Base-by-base conservation (phyloP, 305 asterid species). In the Fraxinus sp. region DNA sequence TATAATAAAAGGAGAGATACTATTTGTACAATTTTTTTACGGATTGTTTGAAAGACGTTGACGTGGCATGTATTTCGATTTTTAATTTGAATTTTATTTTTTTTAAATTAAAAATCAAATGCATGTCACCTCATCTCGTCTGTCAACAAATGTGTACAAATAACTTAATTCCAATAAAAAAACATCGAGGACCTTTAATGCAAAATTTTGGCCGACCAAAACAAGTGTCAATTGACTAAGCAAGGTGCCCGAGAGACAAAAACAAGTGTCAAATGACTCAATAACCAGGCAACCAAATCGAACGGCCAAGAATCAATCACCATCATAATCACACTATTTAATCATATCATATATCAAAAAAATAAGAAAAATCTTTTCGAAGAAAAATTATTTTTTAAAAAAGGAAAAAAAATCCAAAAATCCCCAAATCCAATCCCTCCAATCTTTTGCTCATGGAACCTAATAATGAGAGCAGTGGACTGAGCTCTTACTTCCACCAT, bases 401-500 rank as follows among this genome's bases (percentile, higher is more conserved):
- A 87, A 68, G 77, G 44, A 13, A 24, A 41, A 66, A 36, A 59
- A 79, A 57, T 32, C 41, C 10, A 80, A 64, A 82, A 82, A 81
- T 5, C 55, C 80, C 79, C 88, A 62, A 87, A 87, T 82, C 84
- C 86, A 78, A 74, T 75, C 16, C 55, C 76, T 71, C 16, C 11
- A 30, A 39, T 26, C 79, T 26, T 76, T 10, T 55, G 78, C 82
- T 72, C 16, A 82, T 87, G 88, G 90, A 85, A 78, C 84, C 85
- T 74, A 87, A 70, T 32, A 70, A 83, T 73, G 76, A 71, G 44
- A 80, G 74, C 82, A 87, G 79, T 83, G 84, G 89, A 87, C 91
- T 85, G 78, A 82, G 84, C 85, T 87, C 83, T 87, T 89, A 80
- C 84, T 88, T 84, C 84, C 93, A 78, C 78, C 90, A 83, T 7